phyloP scores from a whole-genome alignment of 257 asterid species.

The Euphrasia confusa region DNA sequence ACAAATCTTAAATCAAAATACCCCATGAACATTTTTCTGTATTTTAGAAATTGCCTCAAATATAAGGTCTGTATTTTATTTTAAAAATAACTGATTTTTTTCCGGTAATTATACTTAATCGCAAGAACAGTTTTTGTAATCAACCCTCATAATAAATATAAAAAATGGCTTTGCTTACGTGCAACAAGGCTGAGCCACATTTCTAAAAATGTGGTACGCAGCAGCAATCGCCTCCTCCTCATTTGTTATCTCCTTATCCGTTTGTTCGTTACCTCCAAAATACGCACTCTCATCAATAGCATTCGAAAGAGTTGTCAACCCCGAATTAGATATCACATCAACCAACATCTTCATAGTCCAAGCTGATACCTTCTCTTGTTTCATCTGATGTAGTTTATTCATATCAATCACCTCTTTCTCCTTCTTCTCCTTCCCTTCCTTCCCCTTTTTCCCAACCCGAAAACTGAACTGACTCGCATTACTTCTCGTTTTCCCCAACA shows the following conservation, averaged over 20 bases:
- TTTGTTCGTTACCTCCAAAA: slow-evolving; percentile 48
- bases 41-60: background rate
- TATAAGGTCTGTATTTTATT: background rate
- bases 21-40: background rate
- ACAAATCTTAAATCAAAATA: background rate
- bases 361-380: slow-evolving; percentile 85
- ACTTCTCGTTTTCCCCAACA: slow-evolving; percentile 53
- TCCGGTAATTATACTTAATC: background rate
- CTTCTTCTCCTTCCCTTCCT: slow-evolving; percentile 65
- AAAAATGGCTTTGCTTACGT: slow-evolving; percentile 43
- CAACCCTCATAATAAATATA: background rate
- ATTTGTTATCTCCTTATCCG: slow-evolving; percentile 74
- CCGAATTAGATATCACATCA: slow-evolving; percentile 74
- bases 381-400: slow-evolving; percentile 76
- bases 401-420: slow-evolving; percentile 61
- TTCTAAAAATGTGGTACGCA: slow-evolving; percentile 75
- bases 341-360: slow-evolving; percentile 95
- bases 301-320: slow-evolving; percentile 70
- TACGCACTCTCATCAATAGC: slow-evolving; percentile 55
- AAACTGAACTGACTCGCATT: slow-evolving; percentile 57
- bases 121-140: background rate
- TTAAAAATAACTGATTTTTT: background rate
- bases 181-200: slow-evolving; percentile 69
- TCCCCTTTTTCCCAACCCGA: slow-evolving; percentile 51
- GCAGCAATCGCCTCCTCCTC: slow-evolving; percentile 97